Conservation (phyloP, 305 asterid genomes). For the Caryopteris hybrid region DNA sequence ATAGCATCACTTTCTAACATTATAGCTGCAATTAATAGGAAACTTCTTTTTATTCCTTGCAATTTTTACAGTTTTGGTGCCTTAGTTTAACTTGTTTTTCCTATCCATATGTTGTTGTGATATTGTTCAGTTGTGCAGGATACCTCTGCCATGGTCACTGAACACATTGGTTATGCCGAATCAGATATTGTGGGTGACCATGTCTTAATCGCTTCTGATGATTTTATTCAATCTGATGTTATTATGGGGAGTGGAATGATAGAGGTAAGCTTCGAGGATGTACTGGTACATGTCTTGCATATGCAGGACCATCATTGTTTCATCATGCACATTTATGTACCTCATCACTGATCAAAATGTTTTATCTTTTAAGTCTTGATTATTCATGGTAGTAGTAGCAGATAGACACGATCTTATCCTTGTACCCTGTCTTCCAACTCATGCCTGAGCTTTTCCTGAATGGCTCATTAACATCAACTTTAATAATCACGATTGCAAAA, state of each 20-base stretch:
- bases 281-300: no score
- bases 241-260: conserved; percentile 50
- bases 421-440: no score
- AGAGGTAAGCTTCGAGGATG: conserved; percentile 34
- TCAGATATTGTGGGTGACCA: conserved; percentile 56
- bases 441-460: not conserved
- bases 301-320: not conserved
- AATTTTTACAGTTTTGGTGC: conserved; percentile 1
- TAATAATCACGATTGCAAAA: not conserved
- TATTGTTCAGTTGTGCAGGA: conserved; percentile 37
- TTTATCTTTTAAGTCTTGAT: no score
- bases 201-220: conserved; percentile 49
- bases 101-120: not conserved
- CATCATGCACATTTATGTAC: not conserved
- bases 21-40: not conserved
- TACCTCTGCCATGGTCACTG: conserved; percentile 49
- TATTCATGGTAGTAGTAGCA: no score
- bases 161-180: conserved; percentile 52
- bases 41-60: not conserved
- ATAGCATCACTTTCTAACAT: not conserved
- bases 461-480: not conserved
- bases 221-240: conserved; percentile 46
- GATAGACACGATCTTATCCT: no score
- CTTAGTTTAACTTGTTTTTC: not conserved
- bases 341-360: not conserved